phyloP scores from a whole-genome alignment of 1,139 yeast species.

The Barnettozyma hawaiiensis region DNA sequence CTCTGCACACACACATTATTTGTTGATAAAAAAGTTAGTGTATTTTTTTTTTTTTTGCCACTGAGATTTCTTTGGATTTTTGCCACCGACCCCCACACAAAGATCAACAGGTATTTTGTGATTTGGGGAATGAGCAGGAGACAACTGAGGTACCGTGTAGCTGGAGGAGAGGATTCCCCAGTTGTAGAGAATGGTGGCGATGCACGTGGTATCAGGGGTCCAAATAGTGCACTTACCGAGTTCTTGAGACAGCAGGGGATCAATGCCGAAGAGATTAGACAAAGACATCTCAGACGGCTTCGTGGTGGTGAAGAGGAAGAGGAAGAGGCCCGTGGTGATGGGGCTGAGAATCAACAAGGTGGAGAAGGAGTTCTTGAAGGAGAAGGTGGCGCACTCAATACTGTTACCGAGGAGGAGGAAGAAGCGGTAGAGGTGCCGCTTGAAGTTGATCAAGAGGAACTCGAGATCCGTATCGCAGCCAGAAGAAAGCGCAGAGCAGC shows the following conservation, averaged over 20 bases:
- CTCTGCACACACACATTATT: background rate
- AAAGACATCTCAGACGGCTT: slow-evolving; percentile 43
- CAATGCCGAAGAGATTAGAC: slow-evolving; percentile 70
- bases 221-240: slow-evolving; percentile 74
- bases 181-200: slow-evolving; percentile 26
- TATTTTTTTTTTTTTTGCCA: slow-evolving; percentile 4
- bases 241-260: slow-evolving; percentile 81
- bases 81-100: background rate
- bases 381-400: slow-evolving; percentile 4
- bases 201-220: slow-evolving; percentile 55
- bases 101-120: background rate
- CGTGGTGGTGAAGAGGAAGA: too few relatives aligned
- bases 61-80: background rate
- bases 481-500: slow-evolving; percentile 28
- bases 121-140: slow-evolving; percentile 24
- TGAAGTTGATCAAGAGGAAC: slow-evolving; percentile 23
- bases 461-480: slow-evolving; percentile 40
- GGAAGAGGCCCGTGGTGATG: slow-evolving; percentile 19
- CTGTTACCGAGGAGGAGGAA: slow-evolving; percentile 22
- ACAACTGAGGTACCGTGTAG: slow-evolving; percentile 20
- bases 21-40: slow-evolving; percentile 4
- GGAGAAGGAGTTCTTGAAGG: slow-evolving; percentile 19
- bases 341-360: slow-evolving; percentile 16
- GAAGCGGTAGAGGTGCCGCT: slow-evolving; percentile 12
- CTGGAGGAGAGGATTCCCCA: slow-evolving; percentile 23